These are phyloP conservation scores for Saksenaea vasiformis DNA, from an alignment of 371 early-diverging fungal genomes.

Conservation along the genomic window DNA sequence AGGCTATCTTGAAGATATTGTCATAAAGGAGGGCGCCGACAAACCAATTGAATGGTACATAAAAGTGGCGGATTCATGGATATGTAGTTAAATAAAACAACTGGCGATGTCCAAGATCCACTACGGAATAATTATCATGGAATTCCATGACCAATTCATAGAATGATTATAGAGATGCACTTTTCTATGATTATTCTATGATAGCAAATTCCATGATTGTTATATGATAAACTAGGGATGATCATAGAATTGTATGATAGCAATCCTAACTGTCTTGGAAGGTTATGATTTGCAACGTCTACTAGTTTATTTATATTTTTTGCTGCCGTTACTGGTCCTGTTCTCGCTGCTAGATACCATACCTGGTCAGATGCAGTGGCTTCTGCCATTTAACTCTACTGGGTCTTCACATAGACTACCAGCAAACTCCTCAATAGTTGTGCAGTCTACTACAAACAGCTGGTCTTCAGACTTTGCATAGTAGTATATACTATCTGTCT, in stretches of 20 bases:
- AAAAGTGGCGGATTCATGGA: too few species aligned
- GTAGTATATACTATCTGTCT: background rate
- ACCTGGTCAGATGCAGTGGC: background rate
- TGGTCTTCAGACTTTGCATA: background rate
- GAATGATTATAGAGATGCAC: background rate
- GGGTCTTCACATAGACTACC: background rate
- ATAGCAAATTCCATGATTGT: background rate
- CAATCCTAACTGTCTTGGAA: background rate
- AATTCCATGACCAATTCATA: background rate
- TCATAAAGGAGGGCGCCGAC: too few species aligned
- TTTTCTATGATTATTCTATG: background rate
- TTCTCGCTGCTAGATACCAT: background rate
- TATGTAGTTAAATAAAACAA: too few species aligned
- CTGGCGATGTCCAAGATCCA: too few species aligned
- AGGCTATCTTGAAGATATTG: too few species aligned
- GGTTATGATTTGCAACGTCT: too few species aligned
- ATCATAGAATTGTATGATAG: background rate
- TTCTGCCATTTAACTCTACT: background rate
- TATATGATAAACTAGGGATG: background rate
- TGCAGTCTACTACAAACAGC: background rate
- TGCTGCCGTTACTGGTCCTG: background rate
- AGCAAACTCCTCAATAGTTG: background rate
- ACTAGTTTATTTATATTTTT: background rate
- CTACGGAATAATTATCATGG: background rate
- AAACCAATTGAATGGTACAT: too few species aligned